These are phyloP conservation scores for Chlorella sp. DNA, from an alignment of 139 green algal genomes.

Conservation along the genomic window DNA sequence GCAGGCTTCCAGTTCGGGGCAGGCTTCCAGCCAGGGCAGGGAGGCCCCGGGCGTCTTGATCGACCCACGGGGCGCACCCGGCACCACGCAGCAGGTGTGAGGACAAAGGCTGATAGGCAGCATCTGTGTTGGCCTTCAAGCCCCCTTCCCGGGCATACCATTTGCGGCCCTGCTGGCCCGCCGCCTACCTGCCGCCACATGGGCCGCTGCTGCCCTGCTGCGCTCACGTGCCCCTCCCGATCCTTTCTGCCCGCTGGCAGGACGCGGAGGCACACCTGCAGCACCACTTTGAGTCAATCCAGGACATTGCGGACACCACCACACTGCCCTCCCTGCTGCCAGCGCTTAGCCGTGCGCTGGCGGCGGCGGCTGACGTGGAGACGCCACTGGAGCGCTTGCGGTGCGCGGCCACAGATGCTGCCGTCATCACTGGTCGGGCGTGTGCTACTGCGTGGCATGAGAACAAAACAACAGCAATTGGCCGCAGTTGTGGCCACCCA, in stretches of 20 bases:
- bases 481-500: too few species aligned
- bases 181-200: too few species aligned
- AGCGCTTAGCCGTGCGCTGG: conserved; percentile 53
- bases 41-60: conserved; percentile 11
- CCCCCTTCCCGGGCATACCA: too few species aligned
- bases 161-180: too few species aligned
- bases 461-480: too few species aligned
- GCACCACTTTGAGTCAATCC: conserved; percentile 78
- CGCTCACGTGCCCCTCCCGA: too few species aligned
- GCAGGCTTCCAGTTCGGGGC: neutral
- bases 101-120: too few species aligned
- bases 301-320: conserved; percentile 74
- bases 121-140: too few species aligned
- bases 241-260: neutral
- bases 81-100: conserved; percentile 1
- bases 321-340: conserved; percentile 74
- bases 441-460: neutral
- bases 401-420: neutral
- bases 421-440: neutral
- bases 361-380: conserved; percentile 52
- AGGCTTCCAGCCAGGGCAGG: neutral
- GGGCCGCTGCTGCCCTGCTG: too few species aligned
- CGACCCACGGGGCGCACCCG: neutral
- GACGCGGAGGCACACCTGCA: conserved; percentile 44
- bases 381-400: conserved; percentile 55